Conservation (phyloP, 1,284 basidiomycete genomes). For the Pholiota adiposa region DNA sequence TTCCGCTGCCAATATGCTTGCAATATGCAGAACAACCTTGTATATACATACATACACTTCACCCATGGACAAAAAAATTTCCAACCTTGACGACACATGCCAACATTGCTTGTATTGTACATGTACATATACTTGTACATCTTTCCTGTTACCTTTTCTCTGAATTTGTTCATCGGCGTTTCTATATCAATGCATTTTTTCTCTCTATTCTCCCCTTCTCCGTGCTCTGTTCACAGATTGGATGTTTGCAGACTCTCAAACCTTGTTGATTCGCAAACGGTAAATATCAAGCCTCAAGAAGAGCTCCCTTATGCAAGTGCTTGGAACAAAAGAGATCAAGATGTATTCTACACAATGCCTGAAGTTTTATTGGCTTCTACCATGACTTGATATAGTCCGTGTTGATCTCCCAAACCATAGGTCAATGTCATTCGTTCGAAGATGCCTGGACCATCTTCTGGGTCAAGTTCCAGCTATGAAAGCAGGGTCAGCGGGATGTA, state of each 20-base stretch:
- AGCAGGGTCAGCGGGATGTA: not conserved
- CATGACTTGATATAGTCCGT: constrained; percentile 57
- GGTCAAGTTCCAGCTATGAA: constrained; percentile 58
- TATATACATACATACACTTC: constrained; percentile 6
- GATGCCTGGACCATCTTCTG: constrained; percentile 48
- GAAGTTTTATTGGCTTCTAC: not conserved
- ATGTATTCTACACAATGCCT: not conserved
- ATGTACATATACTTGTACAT: constrained; percentile 10
- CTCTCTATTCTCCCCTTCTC: not conserved
- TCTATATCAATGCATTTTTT: not conserved
- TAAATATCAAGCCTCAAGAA: no score
- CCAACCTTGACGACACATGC: constrained; percentile 1
- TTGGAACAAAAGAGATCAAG: no score
- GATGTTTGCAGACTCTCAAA: no score
- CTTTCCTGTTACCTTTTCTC: not conserved
- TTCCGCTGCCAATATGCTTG: not conserved
- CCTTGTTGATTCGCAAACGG: no score
- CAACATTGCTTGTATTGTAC: constrained; percentile 8
- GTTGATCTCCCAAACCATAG: constrained; percentile 83
- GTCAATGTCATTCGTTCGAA: constrained; percentile 79
- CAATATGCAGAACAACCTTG: constrained; percentile 4
- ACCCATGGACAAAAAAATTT: constrained; percentile 3
- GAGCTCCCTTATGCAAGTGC: no score
- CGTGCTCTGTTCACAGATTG: no score
- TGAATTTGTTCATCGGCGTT: not conserved